Evolutionary conservation across 2,329 filamentous ascomycete species (phyloP).

Genomic region (Nemania abortiva): DNA sequence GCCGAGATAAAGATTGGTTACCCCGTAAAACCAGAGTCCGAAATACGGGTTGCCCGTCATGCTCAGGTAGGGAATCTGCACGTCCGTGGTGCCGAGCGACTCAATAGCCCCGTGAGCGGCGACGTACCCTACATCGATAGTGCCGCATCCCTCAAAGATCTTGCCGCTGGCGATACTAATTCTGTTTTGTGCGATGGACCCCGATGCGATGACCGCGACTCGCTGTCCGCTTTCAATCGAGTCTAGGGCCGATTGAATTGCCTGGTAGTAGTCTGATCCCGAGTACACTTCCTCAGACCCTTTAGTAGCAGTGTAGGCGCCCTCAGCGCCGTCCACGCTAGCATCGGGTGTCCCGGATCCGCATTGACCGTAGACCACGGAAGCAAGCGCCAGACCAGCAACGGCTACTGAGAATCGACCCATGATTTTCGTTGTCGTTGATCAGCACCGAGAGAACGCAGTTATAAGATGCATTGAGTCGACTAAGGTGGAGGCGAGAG

Average conservation of each 20-base stretch:
- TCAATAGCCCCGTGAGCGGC: slow-evolving; percentile 66
- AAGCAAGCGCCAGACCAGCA: slow-evolving; percentile 57
- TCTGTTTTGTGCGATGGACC: slow-evolving; percentile 66
- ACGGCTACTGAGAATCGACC: slow-evolving; percentile 46
- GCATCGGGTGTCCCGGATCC: slow-evolving; percentile 45
- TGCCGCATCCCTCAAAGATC: slow-evolving; percentile 70
- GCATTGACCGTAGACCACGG: slow-evolving; percentile 52
- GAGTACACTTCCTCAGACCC: slow-evolving; percentile 62
- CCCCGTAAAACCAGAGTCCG: slow-evolving; percentile 67
- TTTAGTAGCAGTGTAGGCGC: slow-evolving; percentile 43
- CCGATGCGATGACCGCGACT: slow-evolving; percentile 65
- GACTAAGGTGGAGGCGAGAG: background rate
- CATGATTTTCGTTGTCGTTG: background rate
- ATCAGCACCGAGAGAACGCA: background rate
- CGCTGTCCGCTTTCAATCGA: slow-evolving; percentile 64
- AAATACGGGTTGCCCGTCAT: slow-evolving; percentile 71
- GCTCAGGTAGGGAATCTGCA: slow-evolving; percentile 66
- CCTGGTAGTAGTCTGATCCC: slow-evolving; percentile 65
- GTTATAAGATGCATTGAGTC: background rate
- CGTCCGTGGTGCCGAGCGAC: slow-evolving; percentile 60
- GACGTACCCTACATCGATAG: slow-evolving; percentile 60
- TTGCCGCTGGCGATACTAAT: slow-evolving; percentile 65
- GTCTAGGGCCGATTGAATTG: slow-evolving; percentile 67
- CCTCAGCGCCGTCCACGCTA: slow-evolving; percentile 42
- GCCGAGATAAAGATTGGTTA: slow-evolving; percentile 61